Evolutionary conservation across 257 asterid species (phyloP).

Genomic region (Solanum arcanum): DNA sequence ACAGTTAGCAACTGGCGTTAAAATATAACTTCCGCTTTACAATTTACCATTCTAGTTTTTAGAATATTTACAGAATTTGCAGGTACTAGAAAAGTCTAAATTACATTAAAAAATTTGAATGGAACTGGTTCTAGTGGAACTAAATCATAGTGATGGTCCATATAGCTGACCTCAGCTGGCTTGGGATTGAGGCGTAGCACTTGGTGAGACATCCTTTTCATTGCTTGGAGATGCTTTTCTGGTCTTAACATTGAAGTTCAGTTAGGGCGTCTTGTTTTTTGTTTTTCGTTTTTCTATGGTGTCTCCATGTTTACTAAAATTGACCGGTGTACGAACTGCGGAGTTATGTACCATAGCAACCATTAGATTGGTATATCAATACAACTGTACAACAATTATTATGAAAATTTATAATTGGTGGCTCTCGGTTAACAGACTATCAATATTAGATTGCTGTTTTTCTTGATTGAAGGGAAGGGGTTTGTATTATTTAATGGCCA

Average conservation of each 20-base stretch:
- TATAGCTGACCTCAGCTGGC: not conserved
- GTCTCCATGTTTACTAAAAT: not conserved
- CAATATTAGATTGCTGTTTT: not conserved
- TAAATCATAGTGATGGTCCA: not conserved
- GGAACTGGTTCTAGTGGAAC: not conserved
- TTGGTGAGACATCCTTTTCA: not conserved
- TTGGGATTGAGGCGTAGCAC: not conserved
- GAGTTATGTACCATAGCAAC: not conserved
- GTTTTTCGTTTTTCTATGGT: not conserved
- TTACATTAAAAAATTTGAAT: not conserved
- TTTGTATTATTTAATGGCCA: not conserved
- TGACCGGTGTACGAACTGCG: not conserved
- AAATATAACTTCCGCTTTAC: not conserved
- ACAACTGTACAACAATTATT: not conserved
- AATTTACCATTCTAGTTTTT: not conserved
- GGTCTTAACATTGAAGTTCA: not conserved
- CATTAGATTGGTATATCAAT: not conserved
- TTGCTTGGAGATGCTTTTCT: not conserved
- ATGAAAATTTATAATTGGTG: not conserved
- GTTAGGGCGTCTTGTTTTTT: not conserved
- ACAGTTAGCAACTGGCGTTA: not conserved
- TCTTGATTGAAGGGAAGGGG: not conserved
- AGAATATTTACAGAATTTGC: not conserved
- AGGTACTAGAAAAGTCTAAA: not conserved
- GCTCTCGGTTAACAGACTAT: not conserved